Evolutionary conservation across 139 green algal species (phyloP).

Genomic region (Micractinium conductrix): DNA sequence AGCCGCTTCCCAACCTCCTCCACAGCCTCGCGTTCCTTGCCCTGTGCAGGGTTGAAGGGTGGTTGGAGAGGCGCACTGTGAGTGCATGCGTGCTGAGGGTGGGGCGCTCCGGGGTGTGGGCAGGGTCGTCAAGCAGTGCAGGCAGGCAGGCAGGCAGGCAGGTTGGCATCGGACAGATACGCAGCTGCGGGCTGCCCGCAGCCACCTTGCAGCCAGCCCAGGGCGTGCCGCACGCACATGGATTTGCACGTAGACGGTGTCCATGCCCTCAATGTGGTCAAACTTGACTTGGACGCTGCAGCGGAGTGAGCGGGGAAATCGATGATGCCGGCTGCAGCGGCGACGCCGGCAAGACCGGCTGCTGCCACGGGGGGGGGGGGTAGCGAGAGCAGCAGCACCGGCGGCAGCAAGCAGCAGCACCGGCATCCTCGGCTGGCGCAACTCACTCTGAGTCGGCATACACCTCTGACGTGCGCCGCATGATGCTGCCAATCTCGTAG

Average conservation of each 20-base stretch:
- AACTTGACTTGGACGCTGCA: slow-evolving; percentile 79
- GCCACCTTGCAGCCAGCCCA: neutral
- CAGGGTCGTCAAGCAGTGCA: too few relatives aligned
- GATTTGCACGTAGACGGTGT: slow-evolving; percentile 71
- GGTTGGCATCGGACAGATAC: too few relatives aligned
- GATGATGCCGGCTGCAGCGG: too few relatives aligned
- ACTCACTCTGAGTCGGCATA: slow-evolving; percentile 38
- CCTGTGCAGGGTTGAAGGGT: slow-evolving; percentile 65
- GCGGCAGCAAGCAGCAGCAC: too few relatives aligned
- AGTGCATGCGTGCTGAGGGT: too few relatives aligned
- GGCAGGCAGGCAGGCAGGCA: too few relatives aligned
- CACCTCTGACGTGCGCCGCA: slow-evolving; percentile 76
- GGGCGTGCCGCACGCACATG: neutral
- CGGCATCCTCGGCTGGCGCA: too few relatives aligned
- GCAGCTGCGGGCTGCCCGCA: neutral
- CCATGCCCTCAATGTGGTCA: slow-evolving; percentile 83
- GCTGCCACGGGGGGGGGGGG: too few relatives aligned
- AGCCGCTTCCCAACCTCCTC: slow-evolving; percentile 68
- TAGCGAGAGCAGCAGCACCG: too few relatives aligned
- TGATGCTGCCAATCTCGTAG: slow-evolving; percentile 95
- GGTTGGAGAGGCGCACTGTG: neutral
- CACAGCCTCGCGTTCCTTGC: slow-evolving; percentile 78
- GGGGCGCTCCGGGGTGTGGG: too few relatives aligned
- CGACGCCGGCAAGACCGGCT: too few relatives aligned
- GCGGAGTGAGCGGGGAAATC: too few relatives aligned